Conservation (phyloP, 179 eudicot genomes). For the Heliamphora pulchella region DNA sequence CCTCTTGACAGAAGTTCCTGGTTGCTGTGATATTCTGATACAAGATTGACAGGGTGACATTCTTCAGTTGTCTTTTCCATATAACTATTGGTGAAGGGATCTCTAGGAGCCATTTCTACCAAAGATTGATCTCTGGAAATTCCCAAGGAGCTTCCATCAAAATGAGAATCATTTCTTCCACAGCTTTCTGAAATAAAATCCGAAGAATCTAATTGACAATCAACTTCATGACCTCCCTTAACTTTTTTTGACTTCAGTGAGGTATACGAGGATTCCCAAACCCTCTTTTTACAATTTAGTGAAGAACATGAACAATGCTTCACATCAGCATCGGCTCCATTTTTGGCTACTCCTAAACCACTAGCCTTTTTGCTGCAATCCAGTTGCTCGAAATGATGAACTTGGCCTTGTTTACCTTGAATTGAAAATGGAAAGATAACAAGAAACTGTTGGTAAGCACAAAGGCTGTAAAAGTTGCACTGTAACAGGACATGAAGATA, state of each 20-base stretch:
- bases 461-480: background rate
- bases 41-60: slow-evolving; percentile 15
- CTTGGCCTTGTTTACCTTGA: slow-evolving; percentile 25
- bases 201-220: slow-evolving; percentile 25
- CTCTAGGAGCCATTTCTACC: slow-evolving; percentile 21
- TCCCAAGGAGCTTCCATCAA: slow-evolving; percentile 24
- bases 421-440: slow-evolving; percentile 11
- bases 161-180: slow-evolving; percentile 20
- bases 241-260: slow-evolving; percentile 80
- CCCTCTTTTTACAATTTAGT: slow-evolving; percentile 42
- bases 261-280: slow-evolving; percentile 60
- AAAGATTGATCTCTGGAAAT: slow-evolving; percentile 18
- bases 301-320: slow-evolving; percentile 36
- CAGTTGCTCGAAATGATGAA: slow-evolving; percentile 11
- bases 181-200: slow-evolving; percentile 26
- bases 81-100: slow-evolving; percentile 21
- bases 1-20: slow-evolving; percentile 20
- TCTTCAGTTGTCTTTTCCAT: slow-evolving; percentile 21
- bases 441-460: slow-evolving; percentile 11
- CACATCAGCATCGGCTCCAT: slow-evolving; percentile 20
- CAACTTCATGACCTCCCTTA: slow-evolving; percentile 56
- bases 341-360: slow-evolving; percentile 20
- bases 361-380: slow-evolving; percentile 21
- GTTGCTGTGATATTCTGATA: slow-evolving; percentile 13
- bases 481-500: background rate